These are phyloP conservation scores for Castanea sativa DNA, from an alignment of 306 rosid species.

Conservation along the genomic window DNA sequence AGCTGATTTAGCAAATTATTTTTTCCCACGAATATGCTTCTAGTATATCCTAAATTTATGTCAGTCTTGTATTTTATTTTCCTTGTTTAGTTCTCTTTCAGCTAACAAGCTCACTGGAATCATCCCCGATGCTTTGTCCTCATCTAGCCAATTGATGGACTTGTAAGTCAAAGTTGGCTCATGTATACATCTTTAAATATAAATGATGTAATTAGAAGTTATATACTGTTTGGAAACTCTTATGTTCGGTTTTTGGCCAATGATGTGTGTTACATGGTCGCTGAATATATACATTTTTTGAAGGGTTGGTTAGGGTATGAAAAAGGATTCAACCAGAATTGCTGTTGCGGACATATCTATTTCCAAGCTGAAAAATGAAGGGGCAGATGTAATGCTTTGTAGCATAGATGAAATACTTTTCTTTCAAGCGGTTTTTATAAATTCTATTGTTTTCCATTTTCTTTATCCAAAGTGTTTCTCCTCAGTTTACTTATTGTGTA, in stretches of 20 bases:
- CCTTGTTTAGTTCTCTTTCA: conserved; percentile 62
- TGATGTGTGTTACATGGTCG: neutral
- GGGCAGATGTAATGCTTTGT: neutral
- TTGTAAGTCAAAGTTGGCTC: conserved; percentile 46
- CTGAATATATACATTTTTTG: neutral
- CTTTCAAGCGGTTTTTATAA: neutral
- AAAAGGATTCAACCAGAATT: neutral
- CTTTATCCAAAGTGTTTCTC: neutral
- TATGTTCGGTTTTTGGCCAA: neutral
- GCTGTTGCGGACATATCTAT: neutral
- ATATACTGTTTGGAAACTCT: neutral
- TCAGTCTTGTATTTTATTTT: no score
- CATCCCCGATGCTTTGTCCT: conserved; percentile 51
- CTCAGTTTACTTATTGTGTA: neutral
- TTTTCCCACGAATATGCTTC: no score
- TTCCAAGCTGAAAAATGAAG: neutral
- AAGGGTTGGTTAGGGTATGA: neutral
- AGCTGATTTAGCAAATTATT: no score
- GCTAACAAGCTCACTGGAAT: conserved; percentile 60
- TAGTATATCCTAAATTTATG: no score
- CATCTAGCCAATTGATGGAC: conserved; percentile 38
- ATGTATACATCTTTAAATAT: neutral
- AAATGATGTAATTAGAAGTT: neutral
- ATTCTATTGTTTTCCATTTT: neutral
- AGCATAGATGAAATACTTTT: neutral